Evolutionary conservation across 2,329 filamentous ascomycete species (phyloP).

Genomic region (Fusarium incarnatum): DNA sequence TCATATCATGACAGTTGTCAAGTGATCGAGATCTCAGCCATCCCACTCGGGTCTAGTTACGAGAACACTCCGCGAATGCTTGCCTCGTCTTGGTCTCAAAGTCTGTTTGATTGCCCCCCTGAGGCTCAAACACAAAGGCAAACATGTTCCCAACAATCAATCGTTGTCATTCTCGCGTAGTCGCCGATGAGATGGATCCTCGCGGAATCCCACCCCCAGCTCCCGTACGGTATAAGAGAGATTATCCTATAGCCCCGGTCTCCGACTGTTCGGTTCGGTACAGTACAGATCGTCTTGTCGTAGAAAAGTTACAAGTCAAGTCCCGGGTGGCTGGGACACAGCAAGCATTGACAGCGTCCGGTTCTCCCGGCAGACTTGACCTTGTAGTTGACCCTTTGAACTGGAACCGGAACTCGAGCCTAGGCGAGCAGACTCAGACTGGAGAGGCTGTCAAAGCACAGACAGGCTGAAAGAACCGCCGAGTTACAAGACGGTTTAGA

Average conservation of each 20-base stretch:
- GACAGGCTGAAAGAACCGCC: constrained; percentile 35
- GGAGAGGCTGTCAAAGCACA: constrained; percentile 1
- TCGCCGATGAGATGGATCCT: constrained; percentile 8
- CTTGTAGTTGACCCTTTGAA: neutral
- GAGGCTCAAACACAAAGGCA: constrained; percentile 17
- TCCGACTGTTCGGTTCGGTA: constrained; percentile 17
- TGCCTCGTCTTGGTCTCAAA: neutral
- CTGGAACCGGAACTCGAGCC: neutral
- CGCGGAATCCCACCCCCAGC: constrained; percentile 12
- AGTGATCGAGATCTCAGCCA: neutral
- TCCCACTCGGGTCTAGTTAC: neutral
- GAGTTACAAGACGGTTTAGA: constrained; percentile 13
- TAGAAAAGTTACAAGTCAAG: neutral
- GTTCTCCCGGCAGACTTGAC: constrained; percentile 2
- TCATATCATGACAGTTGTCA: neutral
- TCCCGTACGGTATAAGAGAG: constrained; percentile 18
- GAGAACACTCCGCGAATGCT: neutral
- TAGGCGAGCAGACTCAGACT: constrained; percentile 10
- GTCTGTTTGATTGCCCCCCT: constrained; percentile 1
- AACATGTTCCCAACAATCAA: neutral
- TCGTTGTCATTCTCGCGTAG: neutral
- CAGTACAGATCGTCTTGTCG: constrained; percentile 22
- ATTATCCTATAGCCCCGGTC: constrained; percentile 9
- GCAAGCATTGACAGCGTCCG: constrained; percentile 6
- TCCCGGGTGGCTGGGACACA: constrained; percentile 40